Conservation (phyloP, 345 rosid species). For the Populus ilicifolia region DNA sequence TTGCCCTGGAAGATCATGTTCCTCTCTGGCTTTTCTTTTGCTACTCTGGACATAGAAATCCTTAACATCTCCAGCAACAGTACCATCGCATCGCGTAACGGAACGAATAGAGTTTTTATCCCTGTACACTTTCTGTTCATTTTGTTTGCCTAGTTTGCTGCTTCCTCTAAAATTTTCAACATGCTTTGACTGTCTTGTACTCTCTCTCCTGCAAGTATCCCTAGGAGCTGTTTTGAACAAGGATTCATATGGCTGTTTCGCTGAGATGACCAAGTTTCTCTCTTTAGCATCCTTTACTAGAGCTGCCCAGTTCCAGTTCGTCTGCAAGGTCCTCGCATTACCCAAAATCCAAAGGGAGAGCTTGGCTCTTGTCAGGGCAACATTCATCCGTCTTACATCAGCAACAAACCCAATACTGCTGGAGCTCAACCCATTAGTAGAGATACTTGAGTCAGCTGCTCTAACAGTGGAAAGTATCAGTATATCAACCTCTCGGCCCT, state of each 20-base stretch:
- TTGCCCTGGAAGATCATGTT: slow-evolving; percentile 11
- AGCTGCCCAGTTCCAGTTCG: slow-evolving; percentile 74
- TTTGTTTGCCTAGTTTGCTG: slow-evolving; percentile 26
- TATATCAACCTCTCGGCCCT: slow-evolving; percentile 91
- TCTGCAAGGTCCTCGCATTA: slow-evolving; percentile 69
- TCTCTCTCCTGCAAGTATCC: slow-evolving; percentile 20
- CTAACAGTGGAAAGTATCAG: slow-evolving; percentile 89
- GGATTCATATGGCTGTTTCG: slow-evolving; percentile 52
- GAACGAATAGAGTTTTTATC: slow-evolving; percentile 17
- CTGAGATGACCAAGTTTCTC: slow-evolving; percentile 60
- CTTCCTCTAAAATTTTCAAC: slow-evolving; percentile 18
- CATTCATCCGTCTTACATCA: slow-evolving; percentile 93
- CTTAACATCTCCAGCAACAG: slow-evolving; percentile 24
- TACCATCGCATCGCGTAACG: slow-evolving; percentile 4
- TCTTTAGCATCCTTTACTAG: slow-evolving; percentile 80
- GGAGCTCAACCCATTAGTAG: slow-evolving; percentile 32
- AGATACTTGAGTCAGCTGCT: slow-evolving; percentile 50
- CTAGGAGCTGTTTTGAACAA: slow-evolving; percentile 33
- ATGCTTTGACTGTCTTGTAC: slow-evolving; percentile 24
- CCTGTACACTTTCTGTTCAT: slow-evolving; percentile 24
- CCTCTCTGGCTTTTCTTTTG: slow-evolving; percentile 35
- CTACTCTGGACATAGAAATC: slow-evolving; percentile 20
- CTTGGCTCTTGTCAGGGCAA: slow-evolving; percentile 91
- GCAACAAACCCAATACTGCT: slow-evolving; percentile 89
- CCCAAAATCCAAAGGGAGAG: slow-evolving; percentile 94